Percentiles rank a stretch among this genome's conserved stretches.
phyloP scores from a whole-genome alignment of 1,284 basidiomycete genomes.

The Cerrena zonata region DNA sequence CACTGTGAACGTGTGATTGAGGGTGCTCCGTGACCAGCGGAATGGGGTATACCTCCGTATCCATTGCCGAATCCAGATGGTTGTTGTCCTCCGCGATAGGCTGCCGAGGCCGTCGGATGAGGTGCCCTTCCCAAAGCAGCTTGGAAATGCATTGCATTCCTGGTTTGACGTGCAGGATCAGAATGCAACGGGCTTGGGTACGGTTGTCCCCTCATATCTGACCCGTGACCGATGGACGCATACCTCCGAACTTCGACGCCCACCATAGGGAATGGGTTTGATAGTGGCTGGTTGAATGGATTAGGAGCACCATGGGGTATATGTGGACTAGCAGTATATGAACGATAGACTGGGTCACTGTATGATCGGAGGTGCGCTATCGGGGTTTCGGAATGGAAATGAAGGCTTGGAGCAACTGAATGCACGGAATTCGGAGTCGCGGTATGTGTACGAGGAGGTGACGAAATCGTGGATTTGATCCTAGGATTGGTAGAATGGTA shows the following conservation, averaged over 20 bases:
- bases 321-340: constrained; percentile 16
- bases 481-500: neutral
- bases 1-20: constrained; percentile 14
- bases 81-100: neutral
- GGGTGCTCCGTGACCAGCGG: neutral
- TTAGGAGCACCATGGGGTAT: constrained; percentile 10
- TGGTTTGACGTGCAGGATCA: neutral
- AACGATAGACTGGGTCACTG: constrained; percentile 16
- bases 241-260: constrained; percentile 18
- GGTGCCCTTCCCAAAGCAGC: constrained; percentile 13
- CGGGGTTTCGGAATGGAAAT: constrained; percentile 7
- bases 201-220: constrained; percentile 6
- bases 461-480: constrained; percentile 2
- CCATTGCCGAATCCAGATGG: neutral
- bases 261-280: constrained; percentile 18
- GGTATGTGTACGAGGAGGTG: constrained; percentile 14
- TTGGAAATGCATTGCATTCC: constrained; percentile 13
- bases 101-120: constrained; percentile 8
- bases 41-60: constrained; percentile 1
- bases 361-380: constrained; percentile 11
- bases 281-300: constrained; percentile 8
- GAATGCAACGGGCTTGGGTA: neutral
- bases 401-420: constrained; percentile 25
- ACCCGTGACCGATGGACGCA: constrained; percentile 16
- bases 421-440: constrained; percentile 21